Evolutionary conservation across 257 asterid genomes (phyloP).

Genomic region (Forsythia suspensa): DNA sequence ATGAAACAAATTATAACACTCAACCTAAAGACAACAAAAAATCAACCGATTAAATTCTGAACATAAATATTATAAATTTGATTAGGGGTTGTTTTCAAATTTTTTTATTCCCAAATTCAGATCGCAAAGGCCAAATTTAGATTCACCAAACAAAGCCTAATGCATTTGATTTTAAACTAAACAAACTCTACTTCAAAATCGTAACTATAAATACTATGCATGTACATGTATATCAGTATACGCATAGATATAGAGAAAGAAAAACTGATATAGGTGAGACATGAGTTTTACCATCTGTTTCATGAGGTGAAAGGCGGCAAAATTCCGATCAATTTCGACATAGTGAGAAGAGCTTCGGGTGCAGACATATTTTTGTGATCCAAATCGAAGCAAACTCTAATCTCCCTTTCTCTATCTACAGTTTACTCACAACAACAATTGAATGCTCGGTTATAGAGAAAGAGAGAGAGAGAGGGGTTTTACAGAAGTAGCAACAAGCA

Average conservation of each 20-base stretch:
- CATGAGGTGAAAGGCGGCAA: constrained; percentile 99
- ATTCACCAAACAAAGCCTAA: neutral
- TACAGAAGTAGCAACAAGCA: constrained; percentile 12
- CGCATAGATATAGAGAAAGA: too few relatives aligned
- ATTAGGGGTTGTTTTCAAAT: neutral
- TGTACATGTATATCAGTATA: neutral
- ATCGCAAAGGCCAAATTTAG: neutral
- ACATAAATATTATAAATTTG: too few relatives aligned
- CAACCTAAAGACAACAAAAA: too few relatives aligned
- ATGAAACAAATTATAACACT: too few relatives aligned
- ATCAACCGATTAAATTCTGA: too few relatives aligned
- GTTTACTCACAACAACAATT: neutral
- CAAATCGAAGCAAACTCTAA: neutral
- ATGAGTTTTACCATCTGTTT: constrained; percentile 75
- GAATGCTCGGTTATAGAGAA: neutral
- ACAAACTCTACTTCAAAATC: neutral
- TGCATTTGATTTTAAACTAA: neutral
- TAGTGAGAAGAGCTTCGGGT: constrained; percentile 86
- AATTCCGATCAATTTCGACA: constrained; percentile 78
- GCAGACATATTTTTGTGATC: constrained; percentile 50
- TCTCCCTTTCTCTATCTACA: constrained; percentile 22
- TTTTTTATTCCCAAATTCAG: neutral
- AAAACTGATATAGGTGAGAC: neutral
- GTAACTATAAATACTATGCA: neutral
- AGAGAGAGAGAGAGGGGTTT: constrained; percentile 2